Conservation (phyloP, 495 filamentous ascomycete species). For the Immersiella caudata region DNA sequence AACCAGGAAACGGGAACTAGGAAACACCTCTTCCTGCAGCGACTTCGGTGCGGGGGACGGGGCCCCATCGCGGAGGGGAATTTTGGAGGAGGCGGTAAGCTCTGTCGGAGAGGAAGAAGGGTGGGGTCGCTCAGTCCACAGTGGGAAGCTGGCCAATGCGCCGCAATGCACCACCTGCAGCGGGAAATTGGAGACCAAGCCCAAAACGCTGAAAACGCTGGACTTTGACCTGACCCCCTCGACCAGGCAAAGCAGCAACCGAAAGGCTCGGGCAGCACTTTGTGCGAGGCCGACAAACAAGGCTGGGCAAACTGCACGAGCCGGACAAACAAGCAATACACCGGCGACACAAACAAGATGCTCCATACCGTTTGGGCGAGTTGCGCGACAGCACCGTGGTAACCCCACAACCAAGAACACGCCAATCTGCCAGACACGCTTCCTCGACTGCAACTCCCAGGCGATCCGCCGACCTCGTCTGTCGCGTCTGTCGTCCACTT, state of each 20-base stretch:
- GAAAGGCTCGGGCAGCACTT: neutral
- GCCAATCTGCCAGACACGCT: too few relatives aligned
- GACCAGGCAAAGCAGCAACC: neutral
- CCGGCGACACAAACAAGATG: neutral
- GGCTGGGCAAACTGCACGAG: neutral
- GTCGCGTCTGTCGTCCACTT: neutral
- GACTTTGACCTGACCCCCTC: neutral
- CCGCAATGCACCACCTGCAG: neutral
- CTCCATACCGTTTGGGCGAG: neutral
- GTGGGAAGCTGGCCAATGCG: conserved; percentile 7
- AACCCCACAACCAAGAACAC: too few relatives aligned
- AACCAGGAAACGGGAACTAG: neutral
- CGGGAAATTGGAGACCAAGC: neutral
- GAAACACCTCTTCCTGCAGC: neutral
- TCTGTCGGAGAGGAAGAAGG: neutral
- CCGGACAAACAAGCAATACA: neutral
- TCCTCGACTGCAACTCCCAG: neutral
- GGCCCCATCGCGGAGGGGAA: neutral
- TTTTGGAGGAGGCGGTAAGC: neutral
- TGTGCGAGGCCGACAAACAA: neutral
- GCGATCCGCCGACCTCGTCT: neutral
- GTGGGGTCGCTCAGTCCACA: neutral
- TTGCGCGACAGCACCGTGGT: neutral
- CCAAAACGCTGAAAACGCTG: too few relatives aligned
- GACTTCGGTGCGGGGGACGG: neutral